Conservation (phyloP, 352 stramenopile species). For the Phytophthora idaei region DNA sequence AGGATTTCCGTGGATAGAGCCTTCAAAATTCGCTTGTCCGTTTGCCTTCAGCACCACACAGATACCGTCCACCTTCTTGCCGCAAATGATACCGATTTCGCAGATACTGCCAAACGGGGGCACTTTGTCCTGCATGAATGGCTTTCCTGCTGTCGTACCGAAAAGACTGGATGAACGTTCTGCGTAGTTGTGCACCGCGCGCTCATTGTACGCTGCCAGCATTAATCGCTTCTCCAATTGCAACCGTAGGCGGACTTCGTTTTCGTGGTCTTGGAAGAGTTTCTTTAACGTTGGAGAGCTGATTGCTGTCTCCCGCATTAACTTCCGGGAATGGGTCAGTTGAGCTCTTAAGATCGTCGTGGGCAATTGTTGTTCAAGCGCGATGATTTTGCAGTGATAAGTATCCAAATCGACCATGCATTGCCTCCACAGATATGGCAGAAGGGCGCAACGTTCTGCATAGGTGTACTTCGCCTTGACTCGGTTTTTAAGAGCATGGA, state of each 20-base stretch:
- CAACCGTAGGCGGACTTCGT: constrained; percentile 59
- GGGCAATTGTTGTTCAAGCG: constrained; percentile 37
- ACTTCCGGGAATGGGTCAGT: constrained; percentile 25
- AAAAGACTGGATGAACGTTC: constrained; percentile 59
- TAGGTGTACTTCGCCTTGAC: constrained; percentile 58
- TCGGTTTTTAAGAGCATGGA: constrained; percentile 43
- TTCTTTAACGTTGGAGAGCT: constrained; percentile 76
- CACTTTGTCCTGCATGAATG: constrained; percentile 69
- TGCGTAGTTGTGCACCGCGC: constrained; percentile 66
- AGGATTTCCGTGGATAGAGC: constrained; percentile 65
- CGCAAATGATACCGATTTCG: constrained; percentile 63
- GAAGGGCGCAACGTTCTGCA: constrained; percentile 17
- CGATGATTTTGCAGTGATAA: constrained; percentile 56
- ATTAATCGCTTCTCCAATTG: constrained; percentile 77
- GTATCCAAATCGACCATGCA: constrained; percentile 50
- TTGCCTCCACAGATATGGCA: constrained; percentile 52
- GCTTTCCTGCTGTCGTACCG: constrained; percentile 42
- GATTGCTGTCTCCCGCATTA: constrained; percentile 45
- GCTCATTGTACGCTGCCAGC: constrained; percentile 73
- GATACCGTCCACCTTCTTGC: constrained; percentile 75
- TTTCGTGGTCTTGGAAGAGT: constrained; percentile 66
- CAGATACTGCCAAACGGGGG: constrained; percentile 71
- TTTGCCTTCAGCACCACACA: constrained; percentile 67
- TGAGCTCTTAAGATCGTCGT: constrained; percentile 35
- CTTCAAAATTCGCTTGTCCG: constrained; percentile 45